Base-by-base conservation (phyloP, 129 eudicot species). In the Centaurea solstitialis region DNA sequence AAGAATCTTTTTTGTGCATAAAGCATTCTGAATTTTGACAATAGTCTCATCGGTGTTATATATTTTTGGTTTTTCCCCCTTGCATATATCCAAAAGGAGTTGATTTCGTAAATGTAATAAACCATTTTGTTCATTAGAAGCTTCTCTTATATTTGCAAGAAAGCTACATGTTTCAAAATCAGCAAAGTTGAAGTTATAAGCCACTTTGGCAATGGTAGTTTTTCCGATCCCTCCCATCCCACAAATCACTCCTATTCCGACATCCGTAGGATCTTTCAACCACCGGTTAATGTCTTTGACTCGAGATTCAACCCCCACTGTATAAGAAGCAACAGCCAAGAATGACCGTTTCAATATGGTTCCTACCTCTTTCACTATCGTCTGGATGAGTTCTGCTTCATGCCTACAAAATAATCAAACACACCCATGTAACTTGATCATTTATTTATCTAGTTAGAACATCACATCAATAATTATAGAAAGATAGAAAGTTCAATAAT, bases 171-270 rank as follows among this genome's bases (percentile, higher is more conserved):
- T 77, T 73, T 84, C 84, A 39, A 84, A 84, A 10, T 33, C 24
- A 5, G 68, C 20, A 84, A 67, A 68, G 38, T 74, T 84, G 7
- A 38, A 30, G 67, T 84, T 74, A 38, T 67, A 84, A n/a, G 79
- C 84, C 15, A 68, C 59, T 57, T 79, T 84, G 21, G 87, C 74
- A 3, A 84, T 79, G n/a, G 87, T 84, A 21, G 84, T 68, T 47
- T 84, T 84, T 28, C 87, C 87, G 20, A 79, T 79, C 22, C 87
- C 87, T 23, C 81, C 76, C 87, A 84, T 84, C 30, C 87, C 87
- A 4, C 67, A 59, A 21, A 84, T 79, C 45, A 65, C 64, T 12
- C 74, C 71, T 4, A 84, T 6, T 4, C 26, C 43, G 38, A 84
- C 80, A 74, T 79, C 57, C 0, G 68, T 4, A 9, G 76, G 68